A percentile compares a stretch with the other conserved stretches of the same genome.
These are phyloP conservation scores for Phragmites australis DNA, from an alignment of 176 grass and related monocot genomes.

Conservation along the genomic window DNA sequence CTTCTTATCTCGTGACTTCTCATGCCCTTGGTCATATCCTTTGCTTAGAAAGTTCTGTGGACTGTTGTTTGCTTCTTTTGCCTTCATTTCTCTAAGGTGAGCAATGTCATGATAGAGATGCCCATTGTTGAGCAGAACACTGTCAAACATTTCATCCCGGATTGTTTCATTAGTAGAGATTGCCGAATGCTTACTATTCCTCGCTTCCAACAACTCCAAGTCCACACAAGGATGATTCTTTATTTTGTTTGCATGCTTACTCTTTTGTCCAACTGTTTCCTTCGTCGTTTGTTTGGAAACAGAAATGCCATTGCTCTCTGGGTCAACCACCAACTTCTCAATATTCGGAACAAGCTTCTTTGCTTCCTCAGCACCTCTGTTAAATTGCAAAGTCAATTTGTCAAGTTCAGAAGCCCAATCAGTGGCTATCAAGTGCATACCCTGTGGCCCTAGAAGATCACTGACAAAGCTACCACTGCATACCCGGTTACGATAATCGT, in stretches of 20 bases:
- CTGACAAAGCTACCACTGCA: not conserved
- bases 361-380: conserved; percentile 49
- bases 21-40: not conserved
- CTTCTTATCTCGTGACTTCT: conserved; percentile 34
- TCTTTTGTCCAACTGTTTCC: conserved; percentile 21
- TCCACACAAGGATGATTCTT: conserved; percentile 29
- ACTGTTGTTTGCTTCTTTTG: conserved; percentile 31
- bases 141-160: conserved; percentile 54
- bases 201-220: conserved; percentile 31
- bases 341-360: conserved; percentile 49
- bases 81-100: conserved; percentile 32
- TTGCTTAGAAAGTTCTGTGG: not conserved
- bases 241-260: not conserved
- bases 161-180: conserved; percentile 33
- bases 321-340: conserved; percentile 35
- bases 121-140: conserved; percentile 42
- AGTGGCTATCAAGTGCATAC: not conserved
- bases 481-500: not conserved
- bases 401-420: not conserved
- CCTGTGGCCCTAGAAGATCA: not conserved
- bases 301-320: conserved; percentile 3
- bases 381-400: not conserved
- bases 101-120: not conserved
- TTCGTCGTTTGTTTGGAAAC: conserved; percentile 3
- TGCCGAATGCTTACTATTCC: conserved; percentile 50